These are phyloP conservation scores for Pinus tabuliformis DNA, from an alignment of 75 land plant genomes.

Conservation along the genomic window DNA sequence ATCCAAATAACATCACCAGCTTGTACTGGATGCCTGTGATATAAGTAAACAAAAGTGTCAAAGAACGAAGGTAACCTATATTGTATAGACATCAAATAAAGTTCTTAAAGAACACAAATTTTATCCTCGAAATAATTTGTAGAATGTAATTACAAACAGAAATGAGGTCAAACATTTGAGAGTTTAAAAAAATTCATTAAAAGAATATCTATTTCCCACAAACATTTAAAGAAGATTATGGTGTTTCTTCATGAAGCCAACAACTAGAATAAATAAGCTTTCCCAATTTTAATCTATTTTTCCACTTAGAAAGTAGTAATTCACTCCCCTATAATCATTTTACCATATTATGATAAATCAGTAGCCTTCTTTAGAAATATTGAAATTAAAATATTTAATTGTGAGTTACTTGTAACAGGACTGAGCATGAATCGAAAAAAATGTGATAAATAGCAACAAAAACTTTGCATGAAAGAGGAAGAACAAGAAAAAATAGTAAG, in stretches of 20 bases:
- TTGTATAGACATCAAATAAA: neutral
- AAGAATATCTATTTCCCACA: neutral
- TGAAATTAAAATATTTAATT: too few species aligned
- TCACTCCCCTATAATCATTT: too few species aligned
- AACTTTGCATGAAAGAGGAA: too few species aligned
- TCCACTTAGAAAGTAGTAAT: neutral
- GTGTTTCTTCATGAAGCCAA: neutral
- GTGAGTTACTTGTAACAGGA: too few species aligned
- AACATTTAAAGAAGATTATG: neutral
- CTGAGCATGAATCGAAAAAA: too few species aligned
- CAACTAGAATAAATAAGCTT: neutral
- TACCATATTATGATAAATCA: too few species aligned
- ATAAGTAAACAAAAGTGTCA: neutral
- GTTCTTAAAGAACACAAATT: neutral
- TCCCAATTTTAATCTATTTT: neutral
- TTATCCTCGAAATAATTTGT: neutral
- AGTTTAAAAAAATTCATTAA: neutral
- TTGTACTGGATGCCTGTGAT: conserved; percentile 90
- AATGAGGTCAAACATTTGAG: neutral
- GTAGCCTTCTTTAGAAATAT: too few species aligned
- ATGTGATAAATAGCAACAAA: too few species aligned
- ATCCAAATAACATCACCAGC: conserved; percentile 99
- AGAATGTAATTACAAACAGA: neutral
- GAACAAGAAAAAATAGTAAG: too few species aligned
- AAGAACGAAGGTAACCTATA: neutral